Evolutionary conservation across 179 eudicot species (phyloP), one percentile per base, ranked within the genome.

Genomic region (Spinacia oleracea): DNA sequence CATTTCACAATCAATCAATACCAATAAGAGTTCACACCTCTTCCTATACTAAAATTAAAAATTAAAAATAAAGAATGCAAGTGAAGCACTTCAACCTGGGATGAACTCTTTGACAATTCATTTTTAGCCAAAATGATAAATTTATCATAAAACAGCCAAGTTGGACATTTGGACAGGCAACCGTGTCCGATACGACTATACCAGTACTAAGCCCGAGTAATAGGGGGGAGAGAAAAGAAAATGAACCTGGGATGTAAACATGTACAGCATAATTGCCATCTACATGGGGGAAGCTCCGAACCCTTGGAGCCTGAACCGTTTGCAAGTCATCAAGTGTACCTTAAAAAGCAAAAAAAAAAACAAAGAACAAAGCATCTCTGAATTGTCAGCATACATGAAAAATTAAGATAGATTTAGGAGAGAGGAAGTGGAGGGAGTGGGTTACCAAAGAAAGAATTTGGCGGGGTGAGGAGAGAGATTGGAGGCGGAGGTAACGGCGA

Each of bases 241-340:
- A 18, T 12, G 15, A 70, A 92, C 98, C 96, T 79, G 97, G 96
- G 67, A 94, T 94, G 79, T 87, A 94, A 71, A 92, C 96, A 84
- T 94, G 97, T 50, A 94, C 70, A 78, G 98, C 97, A 55, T 84
- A 92, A 83, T 94, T 94, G 42, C 97, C 97, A 53, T 94, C 90
- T 48, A 94, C 89, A 58, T 92, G 97, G 63, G 97, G 97, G 31
- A 94, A 94, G 86, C 88, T 89, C 82, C 97, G 93, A 77, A 89
- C 83, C 74, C 98, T 84, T 77, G 74, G 82, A 21, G 89, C 75
- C 74, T 88, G 86, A 56, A 72, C 81, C 29, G 76, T 78, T 75
- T 81, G 87, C 78, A 71, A 81, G 34, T 56, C 79, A 76, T 88
- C 89, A 14, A 70, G 31, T 20, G 78, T 34, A 58, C 85, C 91